Percentiles rank a stretch among this genome's conserved stretches.
Conservation (phyloP, 129 eudicot species). For the Gnaphalium uliginosum region DNA sequence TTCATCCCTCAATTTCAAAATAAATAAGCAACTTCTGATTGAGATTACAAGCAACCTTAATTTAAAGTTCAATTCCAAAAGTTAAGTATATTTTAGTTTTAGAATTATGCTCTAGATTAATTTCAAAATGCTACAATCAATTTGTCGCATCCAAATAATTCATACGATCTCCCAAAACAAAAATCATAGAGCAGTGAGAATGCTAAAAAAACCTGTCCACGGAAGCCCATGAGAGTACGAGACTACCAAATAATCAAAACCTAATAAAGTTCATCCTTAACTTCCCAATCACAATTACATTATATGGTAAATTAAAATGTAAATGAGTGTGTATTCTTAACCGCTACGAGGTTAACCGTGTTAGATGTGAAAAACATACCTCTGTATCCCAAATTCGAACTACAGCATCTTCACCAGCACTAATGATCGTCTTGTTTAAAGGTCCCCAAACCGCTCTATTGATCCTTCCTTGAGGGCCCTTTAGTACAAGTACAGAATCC, state of each 20-base stretch:
- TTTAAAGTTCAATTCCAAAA: not conserved
- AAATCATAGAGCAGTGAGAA: not conserved
- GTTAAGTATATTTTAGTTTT: not conserved
- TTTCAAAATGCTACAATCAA: not conserved
- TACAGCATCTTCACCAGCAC: slow-evolving; percentile 87
- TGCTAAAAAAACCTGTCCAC: not conserved
- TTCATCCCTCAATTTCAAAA: not conserved
- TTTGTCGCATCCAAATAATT: not conserved
- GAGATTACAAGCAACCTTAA: not conserved
- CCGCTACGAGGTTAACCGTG: not conserved
- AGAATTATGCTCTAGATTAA: not conserved
- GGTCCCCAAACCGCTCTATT: slow-evolving; percentile 98
- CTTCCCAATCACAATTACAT: not conserved
- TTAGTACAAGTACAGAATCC: slow-evolving; percentile 65
- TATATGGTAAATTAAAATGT: not conserved
- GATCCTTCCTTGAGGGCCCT: slow-evolving; percentile 85
- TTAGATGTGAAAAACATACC: slow-evolving; percentile 44
- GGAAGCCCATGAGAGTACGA: not conserved
- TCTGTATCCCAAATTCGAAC: slow-evolving; percentile 92
- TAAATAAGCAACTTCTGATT: not conserved
- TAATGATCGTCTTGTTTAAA: slow-evolving; percentile 70
- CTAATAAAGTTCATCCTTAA: slow-evolving; percentile 1
- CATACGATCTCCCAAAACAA: not conserved
- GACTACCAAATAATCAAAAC: slow-evolving; percentile 3
- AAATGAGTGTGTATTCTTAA: not conserved